Percentiles rank a stretch among this genome's conserved stretches.
These are phyloP conservation scores for Tulasnella sp. DNA, from an alignment of 768 basidiomycete species.

Conservation along the genomic window DNA sequence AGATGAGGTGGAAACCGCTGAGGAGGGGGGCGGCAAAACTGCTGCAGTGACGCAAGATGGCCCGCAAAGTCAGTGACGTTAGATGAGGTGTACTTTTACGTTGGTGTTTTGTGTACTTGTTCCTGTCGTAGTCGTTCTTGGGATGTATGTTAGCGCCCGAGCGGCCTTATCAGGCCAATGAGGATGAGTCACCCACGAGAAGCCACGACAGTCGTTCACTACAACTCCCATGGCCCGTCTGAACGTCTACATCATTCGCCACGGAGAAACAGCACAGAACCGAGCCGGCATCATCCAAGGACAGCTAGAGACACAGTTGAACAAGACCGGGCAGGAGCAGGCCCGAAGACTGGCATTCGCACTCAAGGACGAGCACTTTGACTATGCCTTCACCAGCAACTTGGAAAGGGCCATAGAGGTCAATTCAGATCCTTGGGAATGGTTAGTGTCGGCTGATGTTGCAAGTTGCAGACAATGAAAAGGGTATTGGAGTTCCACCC, in stretches of 20 bases:
- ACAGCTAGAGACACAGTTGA: slow-evolving; percentile 20
- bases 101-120: no score
- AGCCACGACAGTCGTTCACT: no score
- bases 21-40: no score
- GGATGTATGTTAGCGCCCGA: no score
- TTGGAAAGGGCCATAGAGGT: slow-evolving; percentile 26
- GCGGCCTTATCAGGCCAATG: no score
- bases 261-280: slow-evolving; percentile 17
- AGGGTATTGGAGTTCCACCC: slow-evolving; percentile 15
- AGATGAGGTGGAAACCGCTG: neutral
- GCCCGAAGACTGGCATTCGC: slow-evolving; percentile 8
- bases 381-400: slow-evolving; percentile 23
- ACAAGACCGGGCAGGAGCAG: slow-evolving; percentile 19
- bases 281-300: slow-evolving; percentile 19
- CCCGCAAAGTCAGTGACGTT: no score
- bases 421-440: neutral
- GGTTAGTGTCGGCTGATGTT: neutral
- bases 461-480: slow-evolving; percentile 10
- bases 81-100: no score
- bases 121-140: no score
- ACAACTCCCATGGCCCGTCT: slow-evolving; percentile 8
- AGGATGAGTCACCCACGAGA: no score
- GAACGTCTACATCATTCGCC: slow-evolving; percentile 10
- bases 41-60: no score
- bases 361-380: slow-evolving; percentile 21